Conservation (phyloP, 2,329 filamentous ascomycete genomes). For the Graphilbum sp. region DNA sequence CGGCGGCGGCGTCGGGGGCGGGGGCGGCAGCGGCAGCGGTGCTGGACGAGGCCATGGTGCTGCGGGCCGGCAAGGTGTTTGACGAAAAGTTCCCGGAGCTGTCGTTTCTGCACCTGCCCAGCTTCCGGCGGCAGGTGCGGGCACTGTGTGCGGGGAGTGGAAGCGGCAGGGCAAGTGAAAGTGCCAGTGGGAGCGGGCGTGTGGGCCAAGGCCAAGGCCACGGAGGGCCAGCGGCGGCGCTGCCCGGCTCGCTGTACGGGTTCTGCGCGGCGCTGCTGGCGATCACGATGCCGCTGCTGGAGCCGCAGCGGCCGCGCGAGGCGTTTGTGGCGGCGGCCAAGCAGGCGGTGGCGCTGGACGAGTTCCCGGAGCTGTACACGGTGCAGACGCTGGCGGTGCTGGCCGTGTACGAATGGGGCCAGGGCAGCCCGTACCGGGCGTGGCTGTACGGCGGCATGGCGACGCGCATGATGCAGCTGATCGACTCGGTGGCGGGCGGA, state of each 20-base stretch:
- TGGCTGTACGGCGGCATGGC: conserved; percentile 26
- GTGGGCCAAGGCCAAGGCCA: too few relatives aligned
- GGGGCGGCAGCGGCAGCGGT: background rate
- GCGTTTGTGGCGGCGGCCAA: background rate
- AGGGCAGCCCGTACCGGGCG: conserved; percentile 23
- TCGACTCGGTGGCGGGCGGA: conserved; percentile 11
- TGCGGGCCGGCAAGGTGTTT: background rate
- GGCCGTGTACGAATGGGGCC: conserved; percentile 21
- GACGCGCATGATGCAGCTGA: conserved; percentile 20
- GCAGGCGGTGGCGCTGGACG: background rate
- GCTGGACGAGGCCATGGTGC: background rate
- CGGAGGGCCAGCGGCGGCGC: background rate
- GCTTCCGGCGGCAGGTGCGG: conserved; percentile 1
- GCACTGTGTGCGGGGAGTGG: background rate
- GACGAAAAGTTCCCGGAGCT: conserved; percentile 6
- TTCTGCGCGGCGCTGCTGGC: conserved; percentile 2
- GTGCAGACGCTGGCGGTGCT: conserved; percentile 6
- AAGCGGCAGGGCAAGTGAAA: background rate
- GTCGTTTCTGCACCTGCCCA: conserved; percentile 5
- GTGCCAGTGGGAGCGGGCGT: too few relatives aligned
- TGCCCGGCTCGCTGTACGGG: background rate
- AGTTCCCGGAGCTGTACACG: background rate
- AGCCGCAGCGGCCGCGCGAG: background rate
- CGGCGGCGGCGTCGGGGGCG: background rate
- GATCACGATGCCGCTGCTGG: background rate